Conservation (phyloP, 805 yeast species). For the Naumovozyma dairenensis region DNA sequence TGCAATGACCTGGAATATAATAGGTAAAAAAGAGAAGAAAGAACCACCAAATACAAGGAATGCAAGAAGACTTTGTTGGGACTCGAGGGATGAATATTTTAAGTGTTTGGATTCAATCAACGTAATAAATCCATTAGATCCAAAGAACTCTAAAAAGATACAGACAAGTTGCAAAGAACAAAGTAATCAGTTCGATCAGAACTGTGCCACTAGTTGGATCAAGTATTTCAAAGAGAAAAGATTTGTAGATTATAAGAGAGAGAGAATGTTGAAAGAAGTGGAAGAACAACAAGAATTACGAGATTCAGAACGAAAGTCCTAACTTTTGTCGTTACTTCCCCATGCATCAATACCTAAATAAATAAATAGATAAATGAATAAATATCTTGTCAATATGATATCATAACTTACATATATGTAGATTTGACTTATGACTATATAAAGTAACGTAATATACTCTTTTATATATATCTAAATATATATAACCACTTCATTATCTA, state of each 20-base stretch:
- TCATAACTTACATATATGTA: too few species aligned
- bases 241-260: slow-evolving; percentile 48
- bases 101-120: slow-evolving; percentile 60
- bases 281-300: slow-evolving; percentile 1
- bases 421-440: too few species aligned
- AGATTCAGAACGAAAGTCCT: too few species aligned
- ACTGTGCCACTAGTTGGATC: slow-evolving; percentile 83
- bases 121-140: slow-evolving; percentile 47
- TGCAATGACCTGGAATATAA: too few species aligned
- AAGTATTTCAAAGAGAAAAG: slow-evolving; percentile 86
- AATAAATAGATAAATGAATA: too few species aligned
- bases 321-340: too few species aligned
- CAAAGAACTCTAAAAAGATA: slow-evolving; percentile 37
- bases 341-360: too few species aligned
- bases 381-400: too few species aligned
- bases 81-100: slow-evolving; percentile 68
- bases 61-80: slow-evolving; percentile 80
- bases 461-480: too few species aligned
- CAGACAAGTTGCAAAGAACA: slow-evolving; percentile 47
- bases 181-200: slow-evolving; percentile 51
- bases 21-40: too few species aligned
- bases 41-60: slow-evolving; percentile 37
- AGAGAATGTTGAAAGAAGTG: not conserved
- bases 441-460: too few species aligned
- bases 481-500: too few species aligned